Evolutionary conservation across 345 rosid species (phyloP).

Genomic region (Corchorus capsularis): DNA sequence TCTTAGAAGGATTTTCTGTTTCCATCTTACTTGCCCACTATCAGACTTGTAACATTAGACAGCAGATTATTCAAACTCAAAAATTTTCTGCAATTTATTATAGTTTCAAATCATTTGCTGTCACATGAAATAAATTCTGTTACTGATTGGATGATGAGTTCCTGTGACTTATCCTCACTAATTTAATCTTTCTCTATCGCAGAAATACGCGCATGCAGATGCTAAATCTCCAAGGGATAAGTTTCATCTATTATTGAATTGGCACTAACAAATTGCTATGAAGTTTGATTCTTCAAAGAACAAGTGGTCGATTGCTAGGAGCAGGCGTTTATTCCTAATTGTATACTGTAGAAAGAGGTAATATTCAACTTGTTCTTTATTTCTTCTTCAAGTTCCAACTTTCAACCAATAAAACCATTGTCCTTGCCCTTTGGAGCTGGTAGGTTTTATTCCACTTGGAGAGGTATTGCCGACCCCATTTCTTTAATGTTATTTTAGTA

Average conservation of each 20-base stretch:
- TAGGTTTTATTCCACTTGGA: conserved; percentile 24
- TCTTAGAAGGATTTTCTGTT: background rate
- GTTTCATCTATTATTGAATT: background rate
- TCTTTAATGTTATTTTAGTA: background rate
- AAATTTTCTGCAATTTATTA: background rate
- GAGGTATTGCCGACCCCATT: background rate
- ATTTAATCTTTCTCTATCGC: background rate
- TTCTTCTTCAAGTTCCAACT: background rate
- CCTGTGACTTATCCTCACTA: background rate
- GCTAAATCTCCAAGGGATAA: conserved; percentile 13
- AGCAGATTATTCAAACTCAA: background rate
- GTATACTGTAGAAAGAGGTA: background rate
- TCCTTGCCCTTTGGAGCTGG: conserved; percentile 12
- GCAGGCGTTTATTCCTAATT: conserved; percentile 8
- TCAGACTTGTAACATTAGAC: background rate
- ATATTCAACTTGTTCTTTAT: background rate
- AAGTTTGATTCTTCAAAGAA: conserved; percentile 5
- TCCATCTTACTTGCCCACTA: background rate
- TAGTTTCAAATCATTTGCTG: background rate
- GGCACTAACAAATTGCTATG: background rate
- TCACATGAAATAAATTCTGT: background rate
- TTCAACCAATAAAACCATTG: background rate
- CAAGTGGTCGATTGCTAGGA: background rate
- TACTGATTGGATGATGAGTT: background rate
- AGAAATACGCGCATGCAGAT: background rate